Percentiles rank a stretch among this genome's conserved stretches.
Evolutionary conservation across 2,329 filamentous ascomycete species (phyloP).

Genomic region (Aureobasidium vineae): DNA sequence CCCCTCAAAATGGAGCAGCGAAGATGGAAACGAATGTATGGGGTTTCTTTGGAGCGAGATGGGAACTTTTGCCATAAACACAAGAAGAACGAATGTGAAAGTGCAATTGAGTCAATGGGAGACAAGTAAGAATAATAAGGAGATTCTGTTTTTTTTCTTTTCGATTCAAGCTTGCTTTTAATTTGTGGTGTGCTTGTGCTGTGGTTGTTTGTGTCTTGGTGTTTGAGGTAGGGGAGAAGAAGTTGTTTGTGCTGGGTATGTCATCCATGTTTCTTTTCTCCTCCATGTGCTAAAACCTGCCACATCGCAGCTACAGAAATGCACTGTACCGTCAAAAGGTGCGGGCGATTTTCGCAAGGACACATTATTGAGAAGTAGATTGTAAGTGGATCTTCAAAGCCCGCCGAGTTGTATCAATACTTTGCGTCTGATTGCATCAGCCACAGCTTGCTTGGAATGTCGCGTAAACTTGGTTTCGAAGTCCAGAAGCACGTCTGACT

Average conservation of each 20-base stretch:
- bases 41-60: not conserved
- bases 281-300: no score
- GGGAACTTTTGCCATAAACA: not conserved
- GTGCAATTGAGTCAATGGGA: not conserved
- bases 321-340: no score
- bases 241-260: not conserved
- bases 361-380: no score
- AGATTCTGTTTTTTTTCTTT: not conserved
- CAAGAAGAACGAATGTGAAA: conserved; percentile 1
- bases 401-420: no score
- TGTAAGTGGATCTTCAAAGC: no score
- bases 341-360: no score
- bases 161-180: not conserved
- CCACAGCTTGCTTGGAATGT: not conserved
- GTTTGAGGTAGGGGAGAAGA: not conserved
- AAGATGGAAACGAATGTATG: conserved; percentile 17
- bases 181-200: not conserved
- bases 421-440: no score
- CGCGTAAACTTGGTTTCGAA: not conserved
- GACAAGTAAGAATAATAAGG: conserved; percentile 7
- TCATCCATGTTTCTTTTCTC: no score
- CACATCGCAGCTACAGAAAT: no score
- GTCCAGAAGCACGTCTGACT: not conserved
- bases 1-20: conserved; percentile 12
- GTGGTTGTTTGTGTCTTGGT: not conserved